These are phyloP conservation scores for Xylaria castorea DNA, from an alignment of 495 filamentous ascomycete species.

Conservation along the genomic window DNA sequence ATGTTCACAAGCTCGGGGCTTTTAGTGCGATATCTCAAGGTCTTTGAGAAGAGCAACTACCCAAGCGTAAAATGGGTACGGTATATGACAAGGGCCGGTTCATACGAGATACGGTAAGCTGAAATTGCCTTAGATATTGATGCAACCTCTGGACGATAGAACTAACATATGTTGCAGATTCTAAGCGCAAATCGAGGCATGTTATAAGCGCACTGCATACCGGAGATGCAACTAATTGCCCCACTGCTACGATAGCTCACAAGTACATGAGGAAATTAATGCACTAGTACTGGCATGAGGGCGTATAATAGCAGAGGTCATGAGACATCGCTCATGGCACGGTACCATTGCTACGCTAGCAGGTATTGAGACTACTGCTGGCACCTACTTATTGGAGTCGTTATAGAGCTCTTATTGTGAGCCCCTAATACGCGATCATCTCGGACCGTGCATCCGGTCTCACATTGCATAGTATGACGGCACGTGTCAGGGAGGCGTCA, in stretches of 20 bases:
- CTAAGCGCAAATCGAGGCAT: neutral
- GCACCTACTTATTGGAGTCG: neutral
- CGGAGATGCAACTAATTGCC: neutral
- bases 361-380: neutral
- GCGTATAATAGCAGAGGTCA: constrained; percentile 2
- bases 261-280: neutral
- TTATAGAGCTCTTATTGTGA: neutral
- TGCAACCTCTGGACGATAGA: neutral
- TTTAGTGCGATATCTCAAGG: constrained; percentile 94
- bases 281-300: neutral
- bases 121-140: neutral
- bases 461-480: neutral
- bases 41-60: constrained; percentile 99
- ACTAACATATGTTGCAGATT: constrained; percentile 22
- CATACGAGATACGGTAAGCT: constrained; percentile 75
- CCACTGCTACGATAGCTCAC: neutral
- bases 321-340: neutral
- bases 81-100: constrained; percentile 96
- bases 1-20: constrained; percentile 98
- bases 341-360: neutral
- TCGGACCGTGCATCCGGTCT: neutral
- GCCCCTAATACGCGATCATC: neutral
- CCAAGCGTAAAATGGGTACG: constrained; percentile 98
- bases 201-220: neutral
- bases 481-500: neutral